phyloP scores from a whole-genome alignment of 2,329 filamentous ascomycete species.

The Ophiostoma pallidulum region DNA sequence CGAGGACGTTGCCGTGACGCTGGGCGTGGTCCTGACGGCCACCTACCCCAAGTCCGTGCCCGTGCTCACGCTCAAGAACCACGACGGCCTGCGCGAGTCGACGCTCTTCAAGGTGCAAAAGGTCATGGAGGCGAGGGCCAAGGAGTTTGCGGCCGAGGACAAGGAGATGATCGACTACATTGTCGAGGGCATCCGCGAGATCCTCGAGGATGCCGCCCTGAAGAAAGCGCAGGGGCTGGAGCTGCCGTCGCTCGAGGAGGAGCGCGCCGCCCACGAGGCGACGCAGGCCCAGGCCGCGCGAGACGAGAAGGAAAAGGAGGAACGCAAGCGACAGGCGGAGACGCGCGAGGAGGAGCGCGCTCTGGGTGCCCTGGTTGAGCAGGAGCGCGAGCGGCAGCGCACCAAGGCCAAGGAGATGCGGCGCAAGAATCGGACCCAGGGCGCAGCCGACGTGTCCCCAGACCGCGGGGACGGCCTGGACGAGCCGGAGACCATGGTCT shows the following conservation, averaged over 20 bases:
- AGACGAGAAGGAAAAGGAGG: slow-evolving; percentile 44
- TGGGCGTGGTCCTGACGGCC: slow-evolving; percentile 75
- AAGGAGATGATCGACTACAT: slow-evolving; percentile 57
- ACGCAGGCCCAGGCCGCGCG: slow-evolving; percentile 41
- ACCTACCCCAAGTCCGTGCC: slow-evolving; percentile 85
- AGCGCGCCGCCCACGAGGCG: slow-evolving; percentile 74
- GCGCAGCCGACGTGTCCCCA: slow-evolving; percentile 32
- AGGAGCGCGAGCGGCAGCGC: slow-evolving; percentile 60
- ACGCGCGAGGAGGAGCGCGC: slow-evolving; percentile 59
- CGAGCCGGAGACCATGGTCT: slow-evolving; percentile 37
- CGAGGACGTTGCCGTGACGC: slow-evolving; percentile 56
- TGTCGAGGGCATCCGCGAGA: slow-evolving; percentile 59
- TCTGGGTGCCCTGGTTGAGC: slow-evolving; percentile 60
- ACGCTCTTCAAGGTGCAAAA: slow-evolving; percentile 62
- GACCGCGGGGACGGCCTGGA: slow-evolving; percentile 25
- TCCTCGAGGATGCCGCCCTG: slow-evolving; percentile 78
- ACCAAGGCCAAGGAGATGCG: slow-evolving; percentile 56
- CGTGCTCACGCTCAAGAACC: slow-evolving; percentile 57
- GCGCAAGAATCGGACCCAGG: slow-evolving; percentile 45
- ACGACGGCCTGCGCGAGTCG: slow-evolving; percentile 56
- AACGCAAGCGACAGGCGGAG: slow-evolving; percentile 45
- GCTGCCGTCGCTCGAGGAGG: slow-evolving; percentile 79
- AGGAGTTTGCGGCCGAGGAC: slow-evolving; percentile 40
- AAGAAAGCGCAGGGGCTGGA: slow-evolving; percentile 65
- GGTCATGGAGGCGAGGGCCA: slow-evolving; percentile 50